Evolutionary conservation across 495 filamentous ascomycete species (phyloP).

Genomic region (Penicillium waksmanii): DNA sequence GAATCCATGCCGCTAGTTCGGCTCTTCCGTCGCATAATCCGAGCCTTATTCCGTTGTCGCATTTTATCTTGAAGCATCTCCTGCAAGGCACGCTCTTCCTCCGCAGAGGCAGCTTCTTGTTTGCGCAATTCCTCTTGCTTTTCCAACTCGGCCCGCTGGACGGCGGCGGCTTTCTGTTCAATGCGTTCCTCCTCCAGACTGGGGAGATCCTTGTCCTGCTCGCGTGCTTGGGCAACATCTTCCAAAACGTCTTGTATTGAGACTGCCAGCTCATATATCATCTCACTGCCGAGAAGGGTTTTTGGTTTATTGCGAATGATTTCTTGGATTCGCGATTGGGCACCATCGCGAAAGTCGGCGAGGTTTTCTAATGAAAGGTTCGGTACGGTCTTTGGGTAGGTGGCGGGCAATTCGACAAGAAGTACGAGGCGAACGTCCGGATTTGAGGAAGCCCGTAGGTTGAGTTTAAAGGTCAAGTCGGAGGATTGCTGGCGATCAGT

Average conservation of each 20-base stretch:
- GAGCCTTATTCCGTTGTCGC: slow-evolving; percentile 50
- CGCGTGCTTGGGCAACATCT: slow-evolving; percentile 75
- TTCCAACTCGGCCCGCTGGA: slow-evolving; percentile 56
- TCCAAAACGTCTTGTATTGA: slow-evolving; percentile 86
- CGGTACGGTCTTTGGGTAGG: slow-evolving; percentile 88
- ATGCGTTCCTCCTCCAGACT: slow-evolving; percentile 90
- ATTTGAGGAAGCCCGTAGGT: slow-evolving; percentile 71
- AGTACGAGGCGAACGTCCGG: slow-evolving; percentile 66
- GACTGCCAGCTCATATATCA: slow-evolving; percentile 87
- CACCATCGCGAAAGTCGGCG: slow-evolving; percentile 64
- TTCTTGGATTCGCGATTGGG: slow-evolving; percentile 67
- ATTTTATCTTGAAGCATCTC: slow-evolving; percentile 79
- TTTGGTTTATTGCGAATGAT: slow-evolving; percentile 72
- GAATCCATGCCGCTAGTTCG: slow-evolving; percentile 41
- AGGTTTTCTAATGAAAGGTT: slow-evolving; percentile 68
- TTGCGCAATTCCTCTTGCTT: slow-evolving; percentile 55
- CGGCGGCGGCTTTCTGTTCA: slow-evolving; percentile 62
- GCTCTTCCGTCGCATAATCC: slow-evolving; percentile 41
- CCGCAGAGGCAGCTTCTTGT: slow-evolving; percentile 59
- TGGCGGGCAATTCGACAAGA: slow-evolving; percentile 77
- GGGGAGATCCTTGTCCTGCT: slow-evolving; percentile 71
- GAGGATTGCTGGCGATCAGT: slow-evolving; percentile 61
- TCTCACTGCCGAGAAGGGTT: slow-evolving; percentile 74
- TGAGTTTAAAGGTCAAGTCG: slow-evolving; percentile 79
- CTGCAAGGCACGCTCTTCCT: slow-evolving; percentile 76